Evolutionary conservation across 495 filamentous ascomycete species (phyloP).

Genomic region (Haplographium delicatum): DNA sequence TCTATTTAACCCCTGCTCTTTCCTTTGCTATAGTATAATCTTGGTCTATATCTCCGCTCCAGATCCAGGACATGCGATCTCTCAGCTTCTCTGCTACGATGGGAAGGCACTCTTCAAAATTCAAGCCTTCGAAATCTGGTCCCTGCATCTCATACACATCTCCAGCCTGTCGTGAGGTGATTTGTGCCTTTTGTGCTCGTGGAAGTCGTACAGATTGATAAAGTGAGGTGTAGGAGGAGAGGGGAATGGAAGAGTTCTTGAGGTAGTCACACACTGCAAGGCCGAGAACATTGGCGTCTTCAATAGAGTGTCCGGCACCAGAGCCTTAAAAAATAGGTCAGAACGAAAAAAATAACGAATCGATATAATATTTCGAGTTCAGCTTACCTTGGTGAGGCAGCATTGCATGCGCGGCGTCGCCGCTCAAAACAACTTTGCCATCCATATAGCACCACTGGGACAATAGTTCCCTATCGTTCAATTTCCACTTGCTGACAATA

Average conservation of each 20-base stretch:
- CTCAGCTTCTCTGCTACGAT: conserved; percentile 25
- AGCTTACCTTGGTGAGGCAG: conserved; percentile 1
- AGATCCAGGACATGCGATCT: conserved; percentile 32
- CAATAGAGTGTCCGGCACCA: conserved; percentile 1
- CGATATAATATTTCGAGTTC: too few relatives aligned
- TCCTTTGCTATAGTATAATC: conserved; percentile 16
- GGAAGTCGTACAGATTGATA: conserved; percentile 38
- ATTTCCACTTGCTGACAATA: background rate
- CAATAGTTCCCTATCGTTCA: background rate
- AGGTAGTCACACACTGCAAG: background rate
- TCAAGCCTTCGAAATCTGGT: conserved; percentile 27
- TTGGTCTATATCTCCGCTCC: conserved; percentile 30
- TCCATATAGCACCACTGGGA: conserved; percentile 30
- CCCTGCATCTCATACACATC: conserved; percentile 33
- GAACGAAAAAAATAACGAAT: too few relatives aligned
- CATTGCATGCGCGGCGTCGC: conserved; percentile 34
- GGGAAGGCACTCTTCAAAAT: conserved; percentile 28
- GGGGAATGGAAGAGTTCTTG: background rate
- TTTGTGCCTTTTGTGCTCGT: conserved; percentile 34
- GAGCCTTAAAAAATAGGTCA: background rate
- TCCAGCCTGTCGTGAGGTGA: conserved; percentile 32
- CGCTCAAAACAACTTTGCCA: conserved; percentile 32
- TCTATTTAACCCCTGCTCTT: background rate
- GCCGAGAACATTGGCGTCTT: background rate
- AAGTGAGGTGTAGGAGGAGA: conserved; percentile 29